Conservation (phyloP, 1,284 basidiomycete species). For the Pyrrhoderma lamaoense region DNA sequence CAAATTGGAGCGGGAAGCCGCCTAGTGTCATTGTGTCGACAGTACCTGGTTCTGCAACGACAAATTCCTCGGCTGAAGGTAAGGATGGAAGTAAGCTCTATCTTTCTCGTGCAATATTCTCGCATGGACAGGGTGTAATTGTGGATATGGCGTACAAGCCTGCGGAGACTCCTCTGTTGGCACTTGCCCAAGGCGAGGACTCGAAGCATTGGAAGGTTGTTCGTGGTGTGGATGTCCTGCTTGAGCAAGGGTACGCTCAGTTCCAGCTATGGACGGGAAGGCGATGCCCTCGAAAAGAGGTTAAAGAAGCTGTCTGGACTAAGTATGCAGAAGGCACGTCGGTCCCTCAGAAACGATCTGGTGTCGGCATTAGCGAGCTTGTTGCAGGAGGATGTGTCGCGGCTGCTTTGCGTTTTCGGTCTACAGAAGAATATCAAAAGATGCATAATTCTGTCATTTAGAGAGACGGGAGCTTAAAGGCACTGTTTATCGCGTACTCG, state of each 20-base stretch:
- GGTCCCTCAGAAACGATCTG: no score
- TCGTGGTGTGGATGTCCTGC: conserved; percentile 71
- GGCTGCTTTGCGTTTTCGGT: no score
- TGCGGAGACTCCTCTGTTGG: conserved; percentile 60
- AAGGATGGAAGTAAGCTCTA: conserved; percentile 35
- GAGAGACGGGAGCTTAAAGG: no score
- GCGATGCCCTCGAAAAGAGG: conserved; percentile 40
- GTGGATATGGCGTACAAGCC: conserved; percentile 93
- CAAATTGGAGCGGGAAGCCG: conserved; percentile 19
- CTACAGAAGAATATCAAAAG: no score
- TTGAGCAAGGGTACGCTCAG: conserved; percentile 45
- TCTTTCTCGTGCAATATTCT: conserved; percentile 52
- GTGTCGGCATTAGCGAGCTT: no score
- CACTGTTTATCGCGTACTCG: no score
- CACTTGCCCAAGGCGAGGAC: conserved; percentile 66
- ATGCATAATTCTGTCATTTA: no score
- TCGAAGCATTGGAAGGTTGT: conserved; percentile 76
- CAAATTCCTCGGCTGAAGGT: conserved; percentile 25
- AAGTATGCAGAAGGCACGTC: conserved; percentile 29
- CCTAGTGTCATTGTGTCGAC: conserved; percentile 80
- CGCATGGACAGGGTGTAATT: conserved; percentile 51
- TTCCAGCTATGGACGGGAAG: conserved; percentile 47
- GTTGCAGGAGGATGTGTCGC: no score
- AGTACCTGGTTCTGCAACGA: conserved; percentile 71
- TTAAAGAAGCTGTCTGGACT: conserved; percentile 43